Evolutionary conservation across 169 alveolate genomes (phyloP).

Genomic region (Perkinsus olseni): DNA sequence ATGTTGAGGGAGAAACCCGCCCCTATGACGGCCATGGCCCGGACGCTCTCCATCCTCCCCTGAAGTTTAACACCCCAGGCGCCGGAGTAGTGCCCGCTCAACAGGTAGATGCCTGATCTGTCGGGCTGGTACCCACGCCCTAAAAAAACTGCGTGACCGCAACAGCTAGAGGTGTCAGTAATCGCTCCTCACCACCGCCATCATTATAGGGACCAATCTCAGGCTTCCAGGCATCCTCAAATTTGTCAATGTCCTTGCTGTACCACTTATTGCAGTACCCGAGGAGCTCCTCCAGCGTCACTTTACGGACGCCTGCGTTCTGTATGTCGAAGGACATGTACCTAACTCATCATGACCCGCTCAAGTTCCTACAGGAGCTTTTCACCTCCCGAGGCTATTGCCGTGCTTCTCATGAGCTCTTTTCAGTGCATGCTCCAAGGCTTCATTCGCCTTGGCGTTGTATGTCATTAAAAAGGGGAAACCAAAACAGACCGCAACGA

Average conservation of each 20-base stretch:
- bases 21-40: background rate
- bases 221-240: background rate
- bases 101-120: background rate
- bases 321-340: background rate
- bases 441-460: background rate
- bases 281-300: background rate
- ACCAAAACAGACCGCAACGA: background rate
- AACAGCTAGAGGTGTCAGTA: background rate
- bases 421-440: background rate
- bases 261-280: background rate
- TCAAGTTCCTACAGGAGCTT: too few species aligned
- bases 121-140: background rate
- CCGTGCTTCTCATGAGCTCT: background rate
- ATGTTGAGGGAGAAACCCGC: background rate
- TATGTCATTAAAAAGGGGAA: background rate
- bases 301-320: background rate
- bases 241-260: background rate
- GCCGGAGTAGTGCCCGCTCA: background rate
- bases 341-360: background rate
- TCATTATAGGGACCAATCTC: background rate
- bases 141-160: too few species aligned
- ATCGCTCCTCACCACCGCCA: background rate
- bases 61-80: background rate
- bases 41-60: background rate
- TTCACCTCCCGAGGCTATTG: background rate